A percentile compares a stretch with the other conserved stretches of the same genome.
These are phyloP conservation scores for Neostapfia colusana DNA, from an alignment of 176 grass and related monocot genomes.

Conservation along the genomic window DNA sequence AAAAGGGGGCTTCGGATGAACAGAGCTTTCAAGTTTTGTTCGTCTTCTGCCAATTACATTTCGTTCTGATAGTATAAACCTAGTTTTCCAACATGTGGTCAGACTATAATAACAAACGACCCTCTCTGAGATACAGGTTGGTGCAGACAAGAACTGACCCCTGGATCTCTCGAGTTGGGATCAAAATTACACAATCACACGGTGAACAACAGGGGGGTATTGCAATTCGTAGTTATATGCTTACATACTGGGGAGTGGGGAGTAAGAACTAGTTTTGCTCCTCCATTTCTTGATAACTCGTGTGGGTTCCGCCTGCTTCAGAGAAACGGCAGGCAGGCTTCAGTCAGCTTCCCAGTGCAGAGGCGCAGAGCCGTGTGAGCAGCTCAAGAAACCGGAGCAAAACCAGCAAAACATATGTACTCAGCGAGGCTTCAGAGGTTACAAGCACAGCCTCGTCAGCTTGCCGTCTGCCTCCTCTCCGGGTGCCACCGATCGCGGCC, in stretches of 20 bases:
- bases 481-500: conserved; percentile 9
- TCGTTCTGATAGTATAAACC: conserved; percentile 31
- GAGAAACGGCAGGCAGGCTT: conserved; percentile 27
- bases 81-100: conserved; percentile 34
- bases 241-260: conserved; percentile 29
- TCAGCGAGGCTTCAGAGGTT: conserved; percentile 14
- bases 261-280: conserved; percentile 36
- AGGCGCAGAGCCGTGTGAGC: background rate
- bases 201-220: conserved; percentile 15
- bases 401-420: conserved; percentile 33
- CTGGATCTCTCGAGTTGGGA: conserved; percentile 17
- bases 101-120: conserved; percentile 30
- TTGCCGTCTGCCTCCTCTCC: conserved; percentile 56
- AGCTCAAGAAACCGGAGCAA: conserved; percentile 51
- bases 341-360: conserved; percentile 16
- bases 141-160: conserved; percentile 2
- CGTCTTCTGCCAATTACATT: conserved; percentile 28
- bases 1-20: background rate
- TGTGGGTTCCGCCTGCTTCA: conserved; percentile 16
- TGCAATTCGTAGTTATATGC: conserved; percentile 7
- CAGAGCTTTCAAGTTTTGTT: conserved; percentile 20
- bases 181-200: conserved; percentile 27
- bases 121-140: conserved; percentile 31
- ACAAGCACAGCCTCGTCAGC: conserved; percentile 75
- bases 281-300: conserved; percentile 38